Evolutionary conservation across 352 stramenopile species (phyloP), one percentile per base, ranked within the genome.

Genomic region (Thraustotheca clavata): DNA sequence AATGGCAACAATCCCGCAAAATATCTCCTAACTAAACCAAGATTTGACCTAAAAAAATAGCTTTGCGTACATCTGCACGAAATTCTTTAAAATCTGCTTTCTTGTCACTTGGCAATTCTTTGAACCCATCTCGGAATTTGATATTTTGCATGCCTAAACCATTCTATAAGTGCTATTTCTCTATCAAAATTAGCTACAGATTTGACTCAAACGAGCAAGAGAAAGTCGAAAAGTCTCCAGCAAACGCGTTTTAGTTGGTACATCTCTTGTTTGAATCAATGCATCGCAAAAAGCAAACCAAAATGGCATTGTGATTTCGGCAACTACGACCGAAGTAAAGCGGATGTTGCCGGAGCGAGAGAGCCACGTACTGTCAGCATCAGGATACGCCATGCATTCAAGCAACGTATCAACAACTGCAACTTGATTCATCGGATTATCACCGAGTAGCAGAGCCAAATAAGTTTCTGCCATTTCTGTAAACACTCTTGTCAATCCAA

Each of bases 381-480:
- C 85, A 7, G 76, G 72, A 59, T 86, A 89, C 27, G 76, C 76
- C 79, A 94, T 94, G 61, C 86, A 95, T 60, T 92, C 85, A n/a
- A 91, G 66, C n/a, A 96, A 71, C 36, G 94, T 70, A 47, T 95
- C 80, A 6, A 95, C 82, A 1, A 96, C 71, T 8, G 76, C 71
- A 3, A 72, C 71, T 60, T 94, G 77, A 20, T 78, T 67, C 63
- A 86, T 71, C 26, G 77, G 73, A 22, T 77, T 73, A 24, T 81
- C 76, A 1, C 76, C 72, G n/a, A 95, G 35, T 8, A 96, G 69
- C 49, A 95, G 49, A 33, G 84, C 69, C 48, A 96, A 73, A 70
- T 93, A 95, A 14, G 79, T 79, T 48, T 97, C 89, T 9, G 77
- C 83, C 72, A 95, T 90, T 62, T 97, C 89, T 0, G 89, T 95